phyloP scores from a whole-genome alignment of 306 rosid species.

The Vigna angularis region DNA sequence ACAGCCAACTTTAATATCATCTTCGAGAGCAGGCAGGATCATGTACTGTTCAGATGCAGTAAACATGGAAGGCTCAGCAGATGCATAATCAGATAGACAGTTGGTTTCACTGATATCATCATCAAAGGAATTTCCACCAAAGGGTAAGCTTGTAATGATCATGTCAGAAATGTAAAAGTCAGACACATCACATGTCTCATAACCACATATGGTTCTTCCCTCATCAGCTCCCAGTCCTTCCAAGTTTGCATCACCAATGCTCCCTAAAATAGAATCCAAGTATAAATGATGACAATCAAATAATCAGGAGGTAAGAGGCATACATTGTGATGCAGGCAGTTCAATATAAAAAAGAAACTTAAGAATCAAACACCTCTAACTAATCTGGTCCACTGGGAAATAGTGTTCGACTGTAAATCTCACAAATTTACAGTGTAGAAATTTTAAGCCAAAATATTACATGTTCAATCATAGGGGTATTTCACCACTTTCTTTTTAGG shows the following conservation, averaged over 20 bases:
- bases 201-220: conserved; percentile 58
- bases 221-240: conserved; percentile 65
- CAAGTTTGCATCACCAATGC: conserved; percentile 53
- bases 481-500: not conserved
- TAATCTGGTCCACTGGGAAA: conserved; percentile 25
- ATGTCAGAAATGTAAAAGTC: conserved; percentile 95
- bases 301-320: conserved; percentile 2
- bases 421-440: not conserved
- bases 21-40: conserved; percentile 85
- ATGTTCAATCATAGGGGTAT: not conserved
- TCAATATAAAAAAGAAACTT: conserved; percentile 15
- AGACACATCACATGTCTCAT: conserved; percentile 81
- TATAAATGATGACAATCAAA: conserved; percentile 12
- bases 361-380: not conserved
- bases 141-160: conserved; percentile 84
- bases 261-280: conserved; percentile 48
- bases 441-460: conserved; percentile 6
- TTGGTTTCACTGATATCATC: conserved; percentile 57
- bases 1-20: conserved; percentile 59
- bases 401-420: conserved; percentile 1
- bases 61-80: conserved; percentile 62
- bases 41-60: conserved; percentile 78
- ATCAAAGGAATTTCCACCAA: conserved; percentile 58
- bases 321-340: conserved; percentile 5
- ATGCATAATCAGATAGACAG: conserved; percentile 64